These are phyloP conservation scores for Cyberlindnera sargentensis DNA, from an alignment of 805 yeast species.

Conservation along the genomic window DNA sequence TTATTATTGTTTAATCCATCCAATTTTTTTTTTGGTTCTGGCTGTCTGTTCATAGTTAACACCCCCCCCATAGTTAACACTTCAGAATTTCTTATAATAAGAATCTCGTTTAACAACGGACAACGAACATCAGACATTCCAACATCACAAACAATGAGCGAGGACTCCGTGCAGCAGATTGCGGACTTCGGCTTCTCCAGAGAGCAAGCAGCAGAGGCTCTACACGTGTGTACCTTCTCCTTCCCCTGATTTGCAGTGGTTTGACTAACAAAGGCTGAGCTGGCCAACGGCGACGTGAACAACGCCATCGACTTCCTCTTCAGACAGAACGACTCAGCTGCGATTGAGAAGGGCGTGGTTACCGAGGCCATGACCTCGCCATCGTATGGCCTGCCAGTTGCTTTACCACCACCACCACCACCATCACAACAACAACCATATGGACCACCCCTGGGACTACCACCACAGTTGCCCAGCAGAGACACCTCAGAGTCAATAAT, in stretches of 20 bases:
- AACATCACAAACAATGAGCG: not conserved
- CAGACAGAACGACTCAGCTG: constrained; percentile 1
- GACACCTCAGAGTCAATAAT: no score
- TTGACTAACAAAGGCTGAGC: not conserved
- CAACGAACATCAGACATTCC: not conserved
- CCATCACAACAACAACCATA: not conserved
- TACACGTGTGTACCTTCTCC: constrained; percentile 10
- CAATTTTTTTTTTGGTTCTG: no score
- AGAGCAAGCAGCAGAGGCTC: constrained; percentile 33
- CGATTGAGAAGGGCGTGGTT: constrained; percentile 1
- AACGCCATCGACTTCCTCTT: constrained; percentile 2
- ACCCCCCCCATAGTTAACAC: no score
- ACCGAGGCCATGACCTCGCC: not conserved
- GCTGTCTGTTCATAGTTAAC: no score
- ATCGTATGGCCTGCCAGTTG: no score
- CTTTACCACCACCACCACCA: not conserved
- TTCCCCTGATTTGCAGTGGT: not conserved
- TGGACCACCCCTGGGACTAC: not conserved
- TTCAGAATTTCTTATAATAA: no score
- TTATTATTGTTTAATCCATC: no score
- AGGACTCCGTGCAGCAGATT: not conserved
- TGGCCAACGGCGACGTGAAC: not conserved
- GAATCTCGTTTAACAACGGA: no score
- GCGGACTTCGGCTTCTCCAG: constrained; percentile 35
- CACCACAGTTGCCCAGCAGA: not conserved